Base-by-base conservation (phyloP, 2,329 filamentous ascomycete species). In the Seiridium cupressi region DNA sequence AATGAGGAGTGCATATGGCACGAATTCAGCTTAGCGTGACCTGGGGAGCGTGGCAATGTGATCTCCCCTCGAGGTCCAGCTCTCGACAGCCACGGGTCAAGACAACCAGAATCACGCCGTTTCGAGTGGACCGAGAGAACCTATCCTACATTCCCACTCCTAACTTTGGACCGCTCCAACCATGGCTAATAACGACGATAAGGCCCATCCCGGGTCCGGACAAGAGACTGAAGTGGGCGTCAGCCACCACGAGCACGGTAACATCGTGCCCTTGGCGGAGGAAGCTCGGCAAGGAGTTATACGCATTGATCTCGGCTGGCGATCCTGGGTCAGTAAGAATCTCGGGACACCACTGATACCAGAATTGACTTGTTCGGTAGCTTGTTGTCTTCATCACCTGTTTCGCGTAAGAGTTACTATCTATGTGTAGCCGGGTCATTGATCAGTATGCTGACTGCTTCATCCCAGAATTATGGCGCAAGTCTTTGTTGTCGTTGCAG, bases 401-500 rank as follows among this genome's bases (percentile, higher is more conserved):
- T 62, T 85, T 84, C 62, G 73, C 74, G 76, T 78, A 59, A 66
- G 76, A 47, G 10, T 8, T 36, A 36, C 18, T 26, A 13, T 31
- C 10, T 44, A 46, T 11, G 6, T 13, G 13, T 10, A 11, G 1
- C 40, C 26, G 18, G 44, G 11, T 68, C 11, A 11, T 26, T 8
- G 9, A 31, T 44, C 13, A 10, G 31, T 8, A 9, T 26, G 34
- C 38, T 36, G n/a, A 46, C n/a, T 5, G 2, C 18, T 7, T 49
- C 36, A 40, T 51, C 34, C 7, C 55, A 79, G 77, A 7, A 77
- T 84, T 61, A 78, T 82, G 74, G 74, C 81, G 1, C 83, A 85
- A 60, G 79, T 84, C 9, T 85, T 82, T 59, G 82, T 85, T 4
- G 81, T 84, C 3, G 79, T 81, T 1, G 82, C 82, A 4, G 82